phyloP scores from a whole-genome alignment of 345 rosid species.

The Corchorus olitorius region DNA sequence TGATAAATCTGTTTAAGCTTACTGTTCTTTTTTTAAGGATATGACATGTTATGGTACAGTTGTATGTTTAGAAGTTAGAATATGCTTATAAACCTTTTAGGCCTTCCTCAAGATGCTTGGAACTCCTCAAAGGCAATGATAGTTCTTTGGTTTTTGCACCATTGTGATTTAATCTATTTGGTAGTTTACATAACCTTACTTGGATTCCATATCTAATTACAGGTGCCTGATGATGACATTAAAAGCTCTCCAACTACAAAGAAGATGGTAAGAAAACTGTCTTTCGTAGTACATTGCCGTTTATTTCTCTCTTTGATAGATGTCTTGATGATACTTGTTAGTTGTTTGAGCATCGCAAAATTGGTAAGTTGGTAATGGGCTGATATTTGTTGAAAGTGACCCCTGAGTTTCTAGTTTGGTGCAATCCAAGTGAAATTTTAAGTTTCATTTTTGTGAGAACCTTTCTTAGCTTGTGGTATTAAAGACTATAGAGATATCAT shows the following conservation, averaged over 20 bases:
- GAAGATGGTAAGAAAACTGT: constrained; percentile 57
- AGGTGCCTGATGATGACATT: constrained; percentile 44
- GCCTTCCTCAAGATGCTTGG: not conserved
- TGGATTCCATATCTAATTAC: constrained; percentile 29
- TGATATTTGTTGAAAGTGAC: no score
- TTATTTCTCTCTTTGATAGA: not conserved
- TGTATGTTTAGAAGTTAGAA: not conserved
- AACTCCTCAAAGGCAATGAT: not conserved
- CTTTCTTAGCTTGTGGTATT: not conserved
- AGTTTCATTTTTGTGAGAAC: not conserved
- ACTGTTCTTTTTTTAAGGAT: not conserved
- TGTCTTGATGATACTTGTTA: not conserved
- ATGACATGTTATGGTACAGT: not conserved
- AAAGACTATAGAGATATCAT: not conserved
- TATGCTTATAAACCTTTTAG: not conserved
- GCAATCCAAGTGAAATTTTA: not conserved
- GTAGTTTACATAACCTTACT: not conserved
- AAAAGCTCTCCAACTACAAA: constrained; percentile 53
- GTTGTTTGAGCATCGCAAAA: not conserved
- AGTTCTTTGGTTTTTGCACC: not conserved
- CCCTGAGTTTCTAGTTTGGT: not conserved
- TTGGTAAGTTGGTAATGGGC: no score
- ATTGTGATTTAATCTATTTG: not conserved
- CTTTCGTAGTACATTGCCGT: not conserved
- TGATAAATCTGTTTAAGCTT: not conserved